phyloP scores from a whole-genome alignment of 73 alveolate species.

The Tetrahymena malaccensis region DNA sequence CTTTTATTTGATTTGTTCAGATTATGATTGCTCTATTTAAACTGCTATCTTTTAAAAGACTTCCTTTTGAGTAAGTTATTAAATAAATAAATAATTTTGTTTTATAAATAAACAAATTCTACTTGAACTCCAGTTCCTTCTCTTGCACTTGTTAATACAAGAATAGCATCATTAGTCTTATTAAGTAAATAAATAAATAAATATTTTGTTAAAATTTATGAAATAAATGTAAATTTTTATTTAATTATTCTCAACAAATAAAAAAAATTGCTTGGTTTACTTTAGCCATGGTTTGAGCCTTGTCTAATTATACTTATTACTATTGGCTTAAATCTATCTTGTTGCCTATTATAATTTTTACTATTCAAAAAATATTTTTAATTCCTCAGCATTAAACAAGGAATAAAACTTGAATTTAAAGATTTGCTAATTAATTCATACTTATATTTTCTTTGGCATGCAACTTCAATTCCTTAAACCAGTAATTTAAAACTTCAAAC shows the following conservation, averaged over 20 bases:
- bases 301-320: background rate
- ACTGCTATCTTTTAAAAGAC: background rate
- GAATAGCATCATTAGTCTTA: background rate
- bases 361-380: background rate
- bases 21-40: background rate
- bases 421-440: background rate
- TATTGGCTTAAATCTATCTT: background rate
- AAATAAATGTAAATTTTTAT: too few species aligned
- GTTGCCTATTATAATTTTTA: background rate
- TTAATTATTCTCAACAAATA: background rate
- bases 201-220: background rate
- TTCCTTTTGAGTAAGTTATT: background rate
- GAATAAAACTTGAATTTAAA: background rate
- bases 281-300: background rate
- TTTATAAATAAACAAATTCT: background rate
- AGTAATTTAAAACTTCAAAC: constrained; percentile 18
- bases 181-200: background rate
- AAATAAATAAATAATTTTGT: too few species aligned
- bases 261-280: background rate
- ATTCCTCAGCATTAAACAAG: background rate
- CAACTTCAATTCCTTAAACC: constrained; percentile 26
- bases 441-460: constrained; percentile 28
- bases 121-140: background rate
- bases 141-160: background rate
- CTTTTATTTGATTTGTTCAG: background rate